phyloP scores from a whole-genome alignment of 78 protist species.

The Cavenderia fasciculata region DNA sequence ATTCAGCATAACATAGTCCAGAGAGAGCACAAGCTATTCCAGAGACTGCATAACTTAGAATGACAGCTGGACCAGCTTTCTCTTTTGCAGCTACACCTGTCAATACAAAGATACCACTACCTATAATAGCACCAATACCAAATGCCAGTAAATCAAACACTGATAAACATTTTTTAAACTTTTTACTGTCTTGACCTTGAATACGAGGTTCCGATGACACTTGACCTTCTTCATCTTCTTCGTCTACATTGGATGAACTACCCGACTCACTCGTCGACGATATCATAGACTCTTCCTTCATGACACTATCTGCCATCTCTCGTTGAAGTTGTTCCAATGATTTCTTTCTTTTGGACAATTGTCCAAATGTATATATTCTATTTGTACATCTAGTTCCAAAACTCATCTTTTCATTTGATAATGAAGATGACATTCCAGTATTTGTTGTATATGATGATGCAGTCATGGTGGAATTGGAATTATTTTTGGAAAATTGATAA shows the following conservation, averaged over 20 bases:
- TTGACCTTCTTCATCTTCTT: neutral
- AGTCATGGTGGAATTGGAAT: neutral
- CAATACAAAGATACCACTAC: slow-evolving; percentile 88
- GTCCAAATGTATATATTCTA: neutral
- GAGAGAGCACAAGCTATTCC: slow-evolving; percentile 68
- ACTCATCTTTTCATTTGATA: neutral
- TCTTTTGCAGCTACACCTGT: slow-evolving; percentile 83
- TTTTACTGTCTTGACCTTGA: neutral
- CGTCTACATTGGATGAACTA: neutral
- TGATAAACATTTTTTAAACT: slow-evolving; percentile 33
- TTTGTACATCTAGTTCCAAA: neutral
- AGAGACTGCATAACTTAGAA: slow-evolving; percentile 41
- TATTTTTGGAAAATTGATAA: neutral
- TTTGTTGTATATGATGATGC: neutral
- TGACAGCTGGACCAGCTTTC: slow-evolving; percentile 84
- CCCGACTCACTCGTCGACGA: neutral
- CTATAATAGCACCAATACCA: slow-evolving; percentile 82
- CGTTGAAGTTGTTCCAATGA: neutral
- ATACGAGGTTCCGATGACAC: neutral
- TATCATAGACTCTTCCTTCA: neutral
- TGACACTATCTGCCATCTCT: slow-evolving; percentile 8
- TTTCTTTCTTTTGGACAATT: slow-evolving; percentile 34
- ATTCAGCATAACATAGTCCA: slow-evolving; percentile 81
- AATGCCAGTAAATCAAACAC: slow-evolving; percentile 68
- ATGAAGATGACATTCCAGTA: neutral